phyloP scores from a whole-genome alignment of 2,329 filamentous ascomycete genomes.

The Teratosphaeria pseudoeucalypti region DNA sequence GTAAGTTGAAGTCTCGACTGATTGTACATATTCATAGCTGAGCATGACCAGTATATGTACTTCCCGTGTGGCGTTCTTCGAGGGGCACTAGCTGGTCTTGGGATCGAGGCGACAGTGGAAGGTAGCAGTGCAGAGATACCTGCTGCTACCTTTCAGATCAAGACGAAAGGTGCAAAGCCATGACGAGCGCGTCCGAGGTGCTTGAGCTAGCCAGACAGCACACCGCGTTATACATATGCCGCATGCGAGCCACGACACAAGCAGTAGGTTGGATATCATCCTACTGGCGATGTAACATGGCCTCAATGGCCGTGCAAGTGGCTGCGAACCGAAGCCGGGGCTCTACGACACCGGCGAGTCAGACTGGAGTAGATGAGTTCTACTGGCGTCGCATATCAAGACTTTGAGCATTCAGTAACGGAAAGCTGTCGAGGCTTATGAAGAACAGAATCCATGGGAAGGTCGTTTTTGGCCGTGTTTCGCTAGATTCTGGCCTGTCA shows the following conservation, averaged over 20 bases:
- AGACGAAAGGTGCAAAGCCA: constrained; percentile 61
- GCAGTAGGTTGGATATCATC: too few relatives aligned
- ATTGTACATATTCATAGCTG: neutral
- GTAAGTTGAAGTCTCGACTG: constrained; percentile 40
- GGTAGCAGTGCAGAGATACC: constrained; percentile 83
- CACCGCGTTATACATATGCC: neutral
- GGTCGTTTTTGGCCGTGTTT: too few relatives aligned
- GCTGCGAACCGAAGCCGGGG: too few relatives aligned
- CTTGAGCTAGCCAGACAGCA: neutral
- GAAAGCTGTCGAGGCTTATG: too few relatives aligned
- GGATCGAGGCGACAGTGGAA: constrained; percentile 81
- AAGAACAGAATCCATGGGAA: too few relatives aligned
- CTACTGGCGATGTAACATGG: too few relatives aligned
- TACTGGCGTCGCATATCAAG: too few relatives aligned
- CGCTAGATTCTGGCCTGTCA: too few relatives aligned
- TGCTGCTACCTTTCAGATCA: constrained; percentile 88
- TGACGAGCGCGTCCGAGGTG: constrained; percentile 27
- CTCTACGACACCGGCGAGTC: too few relatives aligned
- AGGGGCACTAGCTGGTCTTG: constrained; percentile 83
- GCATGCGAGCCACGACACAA: neutral
- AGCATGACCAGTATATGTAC: constrained; percentile 62
- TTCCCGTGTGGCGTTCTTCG: constrained; percentile 90
- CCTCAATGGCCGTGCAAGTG: too few relatives aligned
- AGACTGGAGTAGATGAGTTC: too few relatives aligned
- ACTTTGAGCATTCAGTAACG: too few relatives aligned